Base-by-base conservation (phyloP, 1,284 basidiomycete genomes). In the Tranzscheliella williamsii region DNA sequence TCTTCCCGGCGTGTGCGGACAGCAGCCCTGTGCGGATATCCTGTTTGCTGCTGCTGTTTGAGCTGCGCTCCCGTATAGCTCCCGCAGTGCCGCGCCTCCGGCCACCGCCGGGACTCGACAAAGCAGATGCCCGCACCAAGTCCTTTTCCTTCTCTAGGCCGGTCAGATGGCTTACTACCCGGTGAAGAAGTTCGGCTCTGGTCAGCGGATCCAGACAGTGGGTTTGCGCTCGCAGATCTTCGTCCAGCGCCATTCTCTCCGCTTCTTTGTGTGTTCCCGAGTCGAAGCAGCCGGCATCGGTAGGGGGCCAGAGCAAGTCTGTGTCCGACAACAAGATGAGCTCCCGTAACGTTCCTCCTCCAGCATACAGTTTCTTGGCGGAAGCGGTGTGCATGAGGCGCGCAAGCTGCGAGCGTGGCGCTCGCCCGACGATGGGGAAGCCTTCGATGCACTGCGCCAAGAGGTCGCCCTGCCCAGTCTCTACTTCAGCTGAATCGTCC, bases 61-160 rank as follows among this genome's bases (percentile, higher is more conserved):
- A 42, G 24, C 43, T 43, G 1, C 43, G 39, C 32, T 51, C 52
- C 7, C 58, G 46, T 2, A 62, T 62, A 12, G 58, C 58, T 2
- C 58, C 58, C 1, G 58, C 54, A 0, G 51, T 52, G 21, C 58
- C 51, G 15, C 58, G 23, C 20, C 39, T 35, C 18, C 51, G 30
- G 2, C 48, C 49, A 18, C 56, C 53, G 33, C 45, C 43, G n/a
- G 31, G 39, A 30, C 45, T 47, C 6, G 63, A 47, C 13, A 38
- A 51, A 1, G 63, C 52, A 2, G 63, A 52, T 11, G 63, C 63
- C 1, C 63, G 47, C 6, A 66, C 41, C 4, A 66, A 48, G 20
- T 52, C 63, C 6, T 58, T 46, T 18, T 66, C 63, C 17, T 42
- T 26, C 27, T 66, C 57, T 11, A 66, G 51, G 1, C 63, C 63